Conservation (phyloP, 1,284 basidiomycete genomes). For the Coniferiporia sulphurascens region DNA sequence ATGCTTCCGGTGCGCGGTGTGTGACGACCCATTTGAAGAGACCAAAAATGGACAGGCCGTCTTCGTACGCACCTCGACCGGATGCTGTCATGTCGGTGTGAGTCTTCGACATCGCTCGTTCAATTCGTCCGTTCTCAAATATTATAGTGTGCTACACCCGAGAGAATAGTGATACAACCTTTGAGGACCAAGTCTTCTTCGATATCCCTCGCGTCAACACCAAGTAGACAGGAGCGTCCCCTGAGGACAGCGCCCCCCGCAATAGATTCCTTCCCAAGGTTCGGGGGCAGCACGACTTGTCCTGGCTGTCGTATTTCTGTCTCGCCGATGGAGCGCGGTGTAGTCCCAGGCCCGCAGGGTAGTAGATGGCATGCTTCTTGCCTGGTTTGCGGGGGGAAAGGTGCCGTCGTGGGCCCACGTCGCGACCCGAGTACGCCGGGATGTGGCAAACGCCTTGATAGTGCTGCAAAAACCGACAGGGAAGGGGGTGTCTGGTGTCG, state of each 20-base stretch:
- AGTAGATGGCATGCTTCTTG: conserved; percentile 73
- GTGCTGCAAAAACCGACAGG: conserved; percentile 68
- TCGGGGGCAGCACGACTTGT: conserved; percentile 59
- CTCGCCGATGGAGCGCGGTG: conserved; percentile 76
- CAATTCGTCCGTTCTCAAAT: conserved; percentile 9
- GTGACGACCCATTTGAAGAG: conserved; percentile 59
- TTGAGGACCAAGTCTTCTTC: conserved; percentile 13
- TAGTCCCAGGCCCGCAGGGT: conserved; percentile 75
- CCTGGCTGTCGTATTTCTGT: conserved; percentile 69
- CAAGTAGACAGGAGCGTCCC: conserved; percentile 6
- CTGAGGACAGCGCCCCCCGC: conserved; percentile 19
- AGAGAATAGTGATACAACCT: conserved; percentile 18
- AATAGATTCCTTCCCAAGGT: conserved; percentile 48
- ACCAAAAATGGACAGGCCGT: conserved; percentile 53
- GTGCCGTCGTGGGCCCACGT: conserved; percentile 30
- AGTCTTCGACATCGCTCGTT: conserved; percentile 22
- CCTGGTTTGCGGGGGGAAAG: conserved; percentile 73
- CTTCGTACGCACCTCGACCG: conserved; percentile 58
- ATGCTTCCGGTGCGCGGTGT: conserved; percentile 69
- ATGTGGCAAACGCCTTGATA: conserved; percentile 77
- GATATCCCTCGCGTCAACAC: background rate
- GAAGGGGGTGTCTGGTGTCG: conserved; percentile 76
- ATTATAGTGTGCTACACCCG: conserved; percentile 46
- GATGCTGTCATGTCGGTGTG: conserved; percentile 71
- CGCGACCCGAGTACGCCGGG: conserved; percentile 59